Evolutionary conservation across 495 filamentous ascomycete genomes (phyloP), one percentile per base, ranked within the genome.

Genomic region (Chaetomium cochliodes): DNA sequence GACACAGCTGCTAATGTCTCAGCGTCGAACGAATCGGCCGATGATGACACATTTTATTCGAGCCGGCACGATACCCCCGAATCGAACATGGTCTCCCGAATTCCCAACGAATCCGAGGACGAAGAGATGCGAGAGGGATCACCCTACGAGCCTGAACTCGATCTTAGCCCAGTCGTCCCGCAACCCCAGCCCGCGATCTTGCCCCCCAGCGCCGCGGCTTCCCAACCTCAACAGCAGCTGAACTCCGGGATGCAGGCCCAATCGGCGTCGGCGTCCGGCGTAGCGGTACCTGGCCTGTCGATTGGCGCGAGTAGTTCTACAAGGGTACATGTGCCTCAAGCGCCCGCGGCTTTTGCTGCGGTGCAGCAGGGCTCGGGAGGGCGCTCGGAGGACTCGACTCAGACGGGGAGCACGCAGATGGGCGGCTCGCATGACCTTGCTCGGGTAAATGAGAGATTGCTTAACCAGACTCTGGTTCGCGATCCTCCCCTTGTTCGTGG

Each of bases 11-110:
- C 80, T 82, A 85, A 86, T 77, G 79, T 75, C 61, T 77, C 81
- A 74, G 81, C 83, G 65, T 78, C 83, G 65, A 88, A 83, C 81
- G 91, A 92, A 71, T 93, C 91, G 13, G 90, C 92, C 76, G 92
- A 96, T 76, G 88, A 93, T 70, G 92, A 94, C 70, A 92, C 91
- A n/a, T 93, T 94, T 76, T 96, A 97, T 78, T 96, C 92, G 53
- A 96, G 92, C 80, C 88, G 86, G 78, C 76, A 79, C 73, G 80
- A 81, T 61, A 83, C 81, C 0, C 81, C 82, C 42, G 76, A 80
- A 47, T 75, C 76, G 2, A 75, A 71, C 53, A 72, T 73, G 59
- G 71, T 76, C 11, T 76, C 79, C 18, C 78, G 78, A 52, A 61
- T 76, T 20, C 80, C 74, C 42, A 72, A 74, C 64, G 73, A 78